Percentiles rank a stretch among this genome's conserved stretches.
Evolutionary conservation across 495 filamentous ascomycete genomes (phyloP).

Genomic region (Hyaloscypha bicolor): DNA sequence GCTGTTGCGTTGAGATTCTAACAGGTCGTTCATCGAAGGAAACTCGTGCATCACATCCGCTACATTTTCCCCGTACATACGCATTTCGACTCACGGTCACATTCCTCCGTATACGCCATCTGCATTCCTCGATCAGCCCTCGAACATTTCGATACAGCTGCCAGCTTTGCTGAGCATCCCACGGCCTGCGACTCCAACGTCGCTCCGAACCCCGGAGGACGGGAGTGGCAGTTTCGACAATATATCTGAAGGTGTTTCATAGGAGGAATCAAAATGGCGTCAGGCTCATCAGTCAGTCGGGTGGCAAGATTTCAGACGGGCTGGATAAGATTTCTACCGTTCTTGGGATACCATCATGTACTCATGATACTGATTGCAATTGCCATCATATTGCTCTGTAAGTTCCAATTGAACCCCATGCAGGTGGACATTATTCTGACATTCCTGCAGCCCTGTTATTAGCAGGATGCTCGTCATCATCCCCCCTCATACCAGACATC

Average conservation of each 20-base stretch:
- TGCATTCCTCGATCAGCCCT: slow-evolving; percentile 24
- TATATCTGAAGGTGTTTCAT: slow-evolving; percentile 20
- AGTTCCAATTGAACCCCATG: slow-evolving; percentile 39
- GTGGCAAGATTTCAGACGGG: slow-evolving; percentile 31
- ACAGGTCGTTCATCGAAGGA: slow-evolving; percentile 16
- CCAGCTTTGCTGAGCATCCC: slow-evolving; percentile 34
- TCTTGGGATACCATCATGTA: slow-evolving; percentile 98
- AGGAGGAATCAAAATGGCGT: slow-evolving; percentile 26
- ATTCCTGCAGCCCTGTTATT: slow-evolving; percentile 66
- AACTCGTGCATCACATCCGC: slow-evolving; percentile 11
- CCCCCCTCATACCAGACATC: slow-evolving; percentile 74
- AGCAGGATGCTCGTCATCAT: slow-evolving; percentile 78
- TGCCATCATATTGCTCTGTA: slow-evolving; percentile 93
- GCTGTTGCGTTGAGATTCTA: slow-evolving; percentile 19
- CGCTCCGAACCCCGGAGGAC: slow-evolving; percentile 34
- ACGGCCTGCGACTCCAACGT: slow-evolving; percentile 35
- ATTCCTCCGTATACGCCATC: slow-evolving; percentile 21
- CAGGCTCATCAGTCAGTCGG: neutral
- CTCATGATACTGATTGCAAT: slow-evolving; percentile 96
- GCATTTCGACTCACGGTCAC: slow-evolving; percentile 10
- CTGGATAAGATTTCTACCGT: slow-evolving; percentile 70
- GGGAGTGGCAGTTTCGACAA: slow-evolving; percentile 31
- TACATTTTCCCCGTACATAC: neutral
- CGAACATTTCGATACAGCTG: slow-evolving; percentile 14
- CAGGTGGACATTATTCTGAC: slow-evolving; percentile 8